phyloP scores from a whole-genome alignment of 2,329 filamentous ascomycete species.

The Pseudogymnoascus sp. region DNA sequence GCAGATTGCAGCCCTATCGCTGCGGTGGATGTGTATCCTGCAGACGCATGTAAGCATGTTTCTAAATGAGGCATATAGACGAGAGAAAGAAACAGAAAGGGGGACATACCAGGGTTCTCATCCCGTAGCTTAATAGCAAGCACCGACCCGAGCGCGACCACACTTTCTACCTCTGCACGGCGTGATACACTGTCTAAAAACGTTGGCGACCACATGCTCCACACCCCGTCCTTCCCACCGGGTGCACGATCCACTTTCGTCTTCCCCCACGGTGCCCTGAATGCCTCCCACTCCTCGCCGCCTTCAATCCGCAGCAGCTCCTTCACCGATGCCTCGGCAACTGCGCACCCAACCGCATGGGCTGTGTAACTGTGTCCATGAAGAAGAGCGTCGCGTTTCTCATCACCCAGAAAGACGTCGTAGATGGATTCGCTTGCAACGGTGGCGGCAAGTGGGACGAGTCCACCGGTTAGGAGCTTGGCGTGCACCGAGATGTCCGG shows the following conservation, averaged over 20 bases:
- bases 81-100: not conserved
- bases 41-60: not conserved
- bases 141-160: conserved; percentile 68
- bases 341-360: conserved; percentile 70
- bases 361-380: conserved; percentile 86
- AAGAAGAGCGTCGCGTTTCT: conserved; percentile 70
- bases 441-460: conserved; percentile 69
- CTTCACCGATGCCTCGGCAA: conserved; percentile 58
- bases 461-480: conserved; percentile 73
- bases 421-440: conserved; percentile 68
- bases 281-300: conserved; percentile 47
- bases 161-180: conserved; percentile 46
- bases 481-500: conserved; percentile 75
- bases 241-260: conserved; percentile 7
- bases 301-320: conserved; percentile 51
- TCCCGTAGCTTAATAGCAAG: conserved; percentile 51
- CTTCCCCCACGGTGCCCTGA: conserved; percentile 39
- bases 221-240: conserved; percentile 31
- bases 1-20: conserved; percentile 35
- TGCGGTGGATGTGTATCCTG: conserved; percentile 24
- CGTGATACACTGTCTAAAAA: conserved; percentile 53
- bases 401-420: conserved; percentile 56
- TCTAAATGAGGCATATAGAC: not conserved
- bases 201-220: conserved; percentile 62
- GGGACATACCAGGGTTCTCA: conserved; percentile 28